Base-by-base conservation (phyloP, 179 eudicot genomes). In the Monotropa hypopitys region DNA sequence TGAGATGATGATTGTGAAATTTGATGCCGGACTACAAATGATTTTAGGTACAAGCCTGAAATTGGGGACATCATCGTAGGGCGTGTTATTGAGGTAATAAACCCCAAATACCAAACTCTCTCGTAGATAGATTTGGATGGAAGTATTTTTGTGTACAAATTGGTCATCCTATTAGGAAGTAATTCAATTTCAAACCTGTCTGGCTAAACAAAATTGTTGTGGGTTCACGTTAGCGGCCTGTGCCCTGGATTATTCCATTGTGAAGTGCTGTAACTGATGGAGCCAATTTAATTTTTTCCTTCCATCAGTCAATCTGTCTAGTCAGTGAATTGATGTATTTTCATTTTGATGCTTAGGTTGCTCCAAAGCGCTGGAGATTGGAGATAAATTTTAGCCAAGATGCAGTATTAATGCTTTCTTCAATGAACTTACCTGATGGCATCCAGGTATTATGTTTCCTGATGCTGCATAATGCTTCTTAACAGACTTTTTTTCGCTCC, bases 331-430 rank as follows among this genome's bases (percentile, higher is more conserved):
- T 42, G 54, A 45, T 75, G 21, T 9, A 4, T 61, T 70, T 72
- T 30, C 1, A 69, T 43, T 53, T 20, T 62, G 2, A 42, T 75
- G 76, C 78, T 35, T 66, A 94, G 97, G 93, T 92, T 65, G 87
- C 90, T 83, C 91, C 90, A 70, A 92, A 92, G 85, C 89, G 94
- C 33, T 94, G 97, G 97, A 92, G 89, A 77, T 78, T 94, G 80
- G 97, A 94, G 80, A 89, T 94, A 53, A 91, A 89, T 77, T 86
- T 89, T 35, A 92, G 87, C 78, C 97, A 92, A 84, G 91, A 94
- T 81, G 97, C 97, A 30, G 88, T 89, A 53, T 80, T 94, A 82
- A 88, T 92, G 96, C 97, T 94, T 85, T 92, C 97, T 84, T 92
- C 98, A 7, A 88, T 94, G 87, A 94, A 88, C 69, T 84, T 89